Conservation (phyloP, 2,329 filamentous ascomycete species). For the Phialemoniopsis sp. region DNA sequence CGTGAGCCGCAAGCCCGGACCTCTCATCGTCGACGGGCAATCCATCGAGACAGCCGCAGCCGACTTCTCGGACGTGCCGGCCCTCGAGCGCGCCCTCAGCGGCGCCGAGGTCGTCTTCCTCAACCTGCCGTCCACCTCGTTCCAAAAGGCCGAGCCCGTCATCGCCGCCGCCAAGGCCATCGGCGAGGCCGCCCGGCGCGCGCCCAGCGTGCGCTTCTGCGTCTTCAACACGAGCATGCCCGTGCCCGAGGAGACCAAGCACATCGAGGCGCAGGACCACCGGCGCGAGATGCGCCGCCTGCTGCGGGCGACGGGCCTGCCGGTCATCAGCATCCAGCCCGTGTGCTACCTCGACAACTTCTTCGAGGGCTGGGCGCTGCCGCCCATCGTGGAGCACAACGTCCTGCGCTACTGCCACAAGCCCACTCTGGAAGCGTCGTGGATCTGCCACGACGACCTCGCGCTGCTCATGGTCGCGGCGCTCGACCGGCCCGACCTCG, state of each 20-base stretch:
- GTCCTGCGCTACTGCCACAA: constrained; percentile 33
- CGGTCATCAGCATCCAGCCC: constrained; percentile 27
- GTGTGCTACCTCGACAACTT: constrained; percentile 32
- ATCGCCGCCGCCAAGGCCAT: constrained; percentile 53
- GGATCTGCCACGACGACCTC: constrained; percentile 33
- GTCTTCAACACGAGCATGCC: constrained; percentile 21
- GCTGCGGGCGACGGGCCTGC: constrained; percentile 20
- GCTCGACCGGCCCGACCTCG: constrained; percentile 23
- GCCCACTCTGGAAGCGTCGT: constrained; percentile 25
- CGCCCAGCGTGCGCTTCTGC: constrained; percentile 38
- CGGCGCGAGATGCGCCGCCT: constrained; percentile 21
- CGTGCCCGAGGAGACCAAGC: constrained; percentile 14
- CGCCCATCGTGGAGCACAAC: constrained; percentile 23
- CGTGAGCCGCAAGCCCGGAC: constrained; percentile 15
- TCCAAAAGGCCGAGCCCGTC: constrained; percentile 33
- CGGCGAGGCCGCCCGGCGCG: constrained; percentile 50
- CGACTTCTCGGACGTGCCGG: constrained; percentile 10
- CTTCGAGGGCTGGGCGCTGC: constrained; percentile 30
- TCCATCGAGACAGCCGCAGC: constrained; percentile 13
- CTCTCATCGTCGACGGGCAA: constrained; percentile 10
- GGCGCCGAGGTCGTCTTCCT: constrained; percentile 16
- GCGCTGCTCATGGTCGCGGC: constrained; percentile 30
- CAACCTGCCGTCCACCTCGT: constrained; percentile 19
- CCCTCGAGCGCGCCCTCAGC: constrained; percentile 7
- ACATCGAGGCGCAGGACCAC: constrained; percentile 21